Percentiles rank a stretch among this genome's conserved stretches.
Evolutionary conservation across 139 green algal genomes (phyloP).

Genomic region (Chlamydomonas schloesseri): DNA sequence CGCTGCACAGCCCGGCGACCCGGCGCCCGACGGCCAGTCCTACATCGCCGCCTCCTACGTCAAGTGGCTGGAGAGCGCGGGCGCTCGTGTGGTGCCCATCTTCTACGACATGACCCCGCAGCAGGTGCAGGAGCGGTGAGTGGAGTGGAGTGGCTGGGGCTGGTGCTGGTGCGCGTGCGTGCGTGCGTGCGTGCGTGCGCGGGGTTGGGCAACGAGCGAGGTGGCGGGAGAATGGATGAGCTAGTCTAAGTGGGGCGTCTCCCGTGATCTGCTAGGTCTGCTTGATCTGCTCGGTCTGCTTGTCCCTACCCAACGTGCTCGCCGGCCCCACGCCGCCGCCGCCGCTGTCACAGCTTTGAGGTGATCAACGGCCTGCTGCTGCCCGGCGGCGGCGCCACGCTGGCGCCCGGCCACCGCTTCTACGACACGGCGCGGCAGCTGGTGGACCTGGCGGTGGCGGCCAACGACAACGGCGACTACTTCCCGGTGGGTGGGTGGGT

Average conservation of each 20-base stretch:
- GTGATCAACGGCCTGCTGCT: conserved; percentile 85
- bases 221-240: no score
- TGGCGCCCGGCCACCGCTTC: conserved; percentile 78
- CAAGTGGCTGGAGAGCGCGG: conserved; percentile 80
- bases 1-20: conserved; percentile 26
- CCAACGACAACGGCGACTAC: conserved; percentile 87
- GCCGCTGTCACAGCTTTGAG: conserved; percentile 59
- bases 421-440: conserved; percentile 77
- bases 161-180: not conserved
- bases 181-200: not conserved
- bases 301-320: no score
- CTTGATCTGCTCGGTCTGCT: no score
- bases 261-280: no score
- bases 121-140: conserved; percentile 57
- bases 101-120: conserved; percentile 75
- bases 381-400: conserved; percentile 74
- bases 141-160: not conserved
- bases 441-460: conserved; percentile 70
- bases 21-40: conserved; percentile 57
- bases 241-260: no score
- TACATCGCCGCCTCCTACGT: conserved; percentile 90
- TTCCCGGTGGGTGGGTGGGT: conserved; percentile 73
- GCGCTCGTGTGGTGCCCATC: conserved; percentile 81
- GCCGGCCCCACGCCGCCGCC: no score
- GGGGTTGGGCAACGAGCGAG: not conserved